These are phyloP conservation scores for Psidium friedrichsthalianum DNA, from an alignment of 345 rosid species.

Conservation along the genomic window DNA sequence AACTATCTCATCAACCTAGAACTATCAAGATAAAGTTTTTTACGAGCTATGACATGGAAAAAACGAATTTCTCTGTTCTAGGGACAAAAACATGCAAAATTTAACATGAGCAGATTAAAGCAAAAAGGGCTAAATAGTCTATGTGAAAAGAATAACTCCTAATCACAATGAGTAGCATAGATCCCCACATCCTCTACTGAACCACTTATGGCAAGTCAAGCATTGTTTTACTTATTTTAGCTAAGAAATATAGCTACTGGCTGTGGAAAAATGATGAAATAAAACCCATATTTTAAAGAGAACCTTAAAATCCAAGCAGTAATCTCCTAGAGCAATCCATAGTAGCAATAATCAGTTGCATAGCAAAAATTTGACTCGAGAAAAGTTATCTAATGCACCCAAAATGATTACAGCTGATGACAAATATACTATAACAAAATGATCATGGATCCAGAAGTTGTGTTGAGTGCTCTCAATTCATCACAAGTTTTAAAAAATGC, in stretches of 20 bases:
- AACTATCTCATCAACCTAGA: background rate
- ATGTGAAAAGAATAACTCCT: background rate
- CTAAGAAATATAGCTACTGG: background rate
- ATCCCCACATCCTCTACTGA: background rate
- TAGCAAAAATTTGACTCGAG: background rate
- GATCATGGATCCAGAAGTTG: background rate
- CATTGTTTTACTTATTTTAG: background rate
- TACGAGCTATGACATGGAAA: background rate
- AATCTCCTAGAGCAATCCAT: background rate
- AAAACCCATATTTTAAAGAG: background rate
- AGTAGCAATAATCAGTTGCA: background rate
- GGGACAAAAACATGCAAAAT: background rate
- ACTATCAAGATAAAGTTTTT: background rate
- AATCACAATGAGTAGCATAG: background rate
- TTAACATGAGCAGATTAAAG: background rate
- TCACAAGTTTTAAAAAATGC: background rate
- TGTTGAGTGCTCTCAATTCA: background rate
- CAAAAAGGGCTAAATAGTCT: background rate
- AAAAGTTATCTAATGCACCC: background rate
- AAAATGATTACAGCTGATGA: background rate
- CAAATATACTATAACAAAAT: background rate
- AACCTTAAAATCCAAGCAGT: background rate
- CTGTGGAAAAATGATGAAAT: background rate
- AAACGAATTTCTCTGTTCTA: background rate
- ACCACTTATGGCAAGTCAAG: background rate